A percentile compares a stretch with the other conserved stretches of the same genome.
These are phyloP conservation scores for Xylaria flabelliformis DNA, from an alignment of 495 filamentous ascomycete species.

Conservation along the genomic window DNA sequence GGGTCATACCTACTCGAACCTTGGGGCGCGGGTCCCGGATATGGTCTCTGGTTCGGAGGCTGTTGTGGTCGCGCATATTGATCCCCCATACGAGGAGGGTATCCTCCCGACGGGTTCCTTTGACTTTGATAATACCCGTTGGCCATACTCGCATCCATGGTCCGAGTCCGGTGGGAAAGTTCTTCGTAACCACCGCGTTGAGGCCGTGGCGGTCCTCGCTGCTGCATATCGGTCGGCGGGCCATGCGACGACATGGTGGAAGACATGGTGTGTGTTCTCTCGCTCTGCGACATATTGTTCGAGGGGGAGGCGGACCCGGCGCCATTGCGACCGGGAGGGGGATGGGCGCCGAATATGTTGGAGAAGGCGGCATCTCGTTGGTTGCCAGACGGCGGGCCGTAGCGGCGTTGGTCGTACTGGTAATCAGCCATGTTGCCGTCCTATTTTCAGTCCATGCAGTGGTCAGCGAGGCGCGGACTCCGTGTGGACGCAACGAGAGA, in stretches of 20 bases:
- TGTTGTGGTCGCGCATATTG: conserved; percentile 35
- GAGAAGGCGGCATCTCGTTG: conserved; percentile 95
- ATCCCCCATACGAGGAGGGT: conserved; percentile 34
- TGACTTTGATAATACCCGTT: conserved; percentile 65
- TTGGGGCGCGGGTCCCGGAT: conserved; percentile 61
- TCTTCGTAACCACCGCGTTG: conserved; percentile 58
- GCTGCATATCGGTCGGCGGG: conserved; percentile 59
- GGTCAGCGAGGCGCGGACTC: conserved; percentile 24
- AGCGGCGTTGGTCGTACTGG: conserved; percentile 73
- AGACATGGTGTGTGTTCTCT: conserved; percentile 87
- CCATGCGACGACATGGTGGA: conserved; percentile 74
- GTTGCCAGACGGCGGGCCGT: conserved; percentile 71
- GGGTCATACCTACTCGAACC: conserved; percentile 45
- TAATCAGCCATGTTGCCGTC: conserved; percentile 80
- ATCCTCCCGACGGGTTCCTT: conserved; percentile 54
- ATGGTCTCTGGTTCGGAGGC: conserved; percentile 47
- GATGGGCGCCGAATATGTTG: conserved; percentile 91
- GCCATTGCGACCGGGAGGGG: conserved; percentile 84
- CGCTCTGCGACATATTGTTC: conserved; percentile 54
- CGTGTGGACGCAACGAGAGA: conserved; percentile 9
- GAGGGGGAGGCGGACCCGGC: conserved; percentile 79
- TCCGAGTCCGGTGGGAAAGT: conserved; percentile 43
- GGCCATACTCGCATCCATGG: conserved; percentile 51
- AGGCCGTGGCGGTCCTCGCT: conserved; percentile 66
- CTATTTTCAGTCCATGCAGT: conserved; percentile 25